Conservation (phyloP, 306 rosid genomes). For the Lathyrus oleraceus region DNA sequence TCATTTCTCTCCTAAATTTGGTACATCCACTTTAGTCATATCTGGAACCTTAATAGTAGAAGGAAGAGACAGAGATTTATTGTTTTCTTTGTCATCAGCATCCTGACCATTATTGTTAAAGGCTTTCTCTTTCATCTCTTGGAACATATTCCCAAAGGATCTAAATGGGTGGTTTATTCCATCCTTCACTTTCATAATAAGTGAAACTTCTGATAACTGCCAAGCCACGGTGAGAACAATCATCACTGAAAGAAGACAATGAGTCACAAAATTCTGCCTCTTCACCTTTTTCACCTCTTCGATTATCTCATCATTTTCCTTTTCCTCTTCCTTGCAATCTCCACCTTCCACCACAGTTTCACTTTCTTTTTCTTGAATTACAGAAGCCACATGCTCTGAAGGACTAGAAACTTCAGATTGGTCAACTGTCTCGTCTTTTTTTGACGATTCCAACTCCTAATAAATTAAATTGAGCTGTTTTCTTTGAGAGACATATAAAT, state of each 20-base stretch:
- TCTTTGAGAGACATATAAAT: background rate
- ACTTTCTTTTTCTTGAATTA: conserved; percentile 9
- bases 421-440: conserved; percentile 36
- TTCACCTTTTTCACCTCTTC: conserved; percentile 65
- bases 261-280: conserved; percentile 72
- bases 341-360: conserved; percentile 22
- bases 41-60: conserved; percentile 47
- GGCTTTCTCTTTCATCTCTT: conserved; percentile 42
- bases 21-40: conserved; percentile 40
- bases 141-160: conserved; percentile 46
- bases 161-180: conserved; percentile 63
- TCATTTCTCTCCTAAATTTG: conserved; percentile 35
- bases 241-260: conserved; percentile 84
- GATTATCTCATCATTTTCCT: conserved; percentile 42
- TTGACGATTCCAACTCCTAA: conserved; percentile 55
- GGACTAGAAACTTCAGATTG: conserved; percentile 35
- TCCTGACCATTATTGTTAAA: conserved; percentile 24
- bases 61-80: conserved; percentile 38
- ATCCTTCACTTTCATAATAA: conserved; percentile 56
- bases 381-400: conserved; percentile 19
- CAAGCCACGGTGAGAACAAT: conserved; percentile 71
- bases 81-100: conserved; percentile 37
- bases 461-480: conserved; percentile 3
- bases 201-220: conserved; percentile 75
- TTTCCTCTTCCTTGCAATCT: conserved; percentile 26